phyloP scores from a whole-genome alignment of 2,329 filamentous ascomycete genomes.

The Fusarium sp. region DNA sequence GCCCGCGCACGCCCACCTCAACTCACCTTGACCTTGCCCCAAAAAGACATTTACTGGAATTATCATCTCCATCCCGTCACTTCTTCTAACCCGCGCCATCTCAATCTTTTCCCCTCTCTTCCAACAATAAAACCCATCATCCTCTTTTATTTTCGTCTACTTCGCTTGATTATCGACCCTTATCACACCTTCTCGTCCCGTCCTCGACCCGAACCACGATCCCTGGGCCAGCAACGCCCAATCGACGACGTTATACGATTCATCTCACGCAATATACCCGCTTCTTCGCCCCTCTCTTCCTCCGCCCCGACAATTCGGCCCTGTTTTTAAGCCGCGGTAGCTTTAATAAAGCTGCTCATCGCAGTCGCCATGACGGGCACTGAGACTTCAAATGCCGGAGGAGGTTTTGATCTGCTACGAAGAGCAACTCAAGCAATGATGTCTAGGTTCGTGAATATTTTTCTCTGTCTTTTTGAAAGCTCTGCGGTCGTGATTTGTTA shows the following conservation, averaged over 20 bases:
- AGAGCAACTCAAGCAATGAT: constrained; percentile 73
- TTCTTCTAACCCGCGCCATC: constrained; percentile 33
- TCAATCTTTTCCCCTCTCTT: constrained; percentile 32
- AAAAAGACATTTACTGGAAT: constrained; percentile 42
- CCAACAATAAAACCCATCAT: constrained; percentile 39
- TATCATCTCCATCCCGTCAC: constrained; percentile 46
- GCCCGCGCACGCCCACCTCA: constrained; percentile 42
- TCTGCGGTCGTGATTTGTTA: background rate
- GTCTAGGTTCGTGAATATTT: constrained; percentile 65
- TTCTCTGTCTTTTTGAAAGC: constrained; percentile 35
- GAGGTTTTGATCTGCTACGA: constrained; percentile 67
- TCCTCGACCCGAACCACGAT: constrained; percentile 18
- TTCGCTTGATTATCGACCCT: constrained; percentile 17
- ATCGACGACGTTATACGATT: constrained; percentile 36
- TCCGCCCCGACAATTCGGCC: constrained; percentile 37
- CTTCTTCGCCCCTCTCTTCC: constrained; percentile 39
- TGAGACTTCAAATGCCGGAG: constrained; percentile 57
- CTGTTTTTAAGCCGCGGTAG: constrained; percentile 40
- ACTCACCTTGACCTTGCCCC: constrained; percentile 46
- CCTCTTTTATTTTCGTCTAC: constrained; percentile 12
- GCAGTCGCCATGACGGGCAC: constrained; percentile 61
- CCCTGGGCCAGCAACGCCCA: constrained; percentile 35
- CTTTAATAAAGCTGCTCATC: constrained; percentile 38
- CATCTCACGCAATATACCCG: constrained; percentile 34
- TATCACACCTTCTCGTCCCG: constrained; percentile 23